Conservation (phyloP, 225 moss, liverwort and hornwort species). For the Bryoerythrophyllum caledonicum region DNA sequence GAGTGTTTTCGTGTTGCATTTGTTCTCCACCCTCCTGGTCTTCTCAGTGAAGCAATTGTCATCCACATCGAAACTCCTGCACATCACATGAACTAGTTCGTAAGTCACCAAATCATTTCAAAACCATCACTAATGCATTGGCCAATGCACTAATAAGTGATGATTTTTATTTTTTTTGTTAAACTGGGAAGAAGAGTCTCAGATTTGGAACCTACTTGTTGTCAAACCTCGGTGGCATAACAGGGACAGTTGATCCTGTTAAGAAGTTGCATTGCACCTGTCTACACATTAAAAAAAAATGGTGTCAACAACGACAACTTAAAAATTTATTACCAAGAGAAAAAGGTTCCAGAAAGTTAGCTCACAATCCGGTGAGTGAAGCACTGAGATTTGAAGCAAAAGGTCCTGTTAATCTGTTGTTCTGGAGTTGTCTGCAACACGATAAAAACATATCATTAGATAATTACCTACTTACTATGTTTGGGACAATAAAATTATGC, state of each 20-base stretch:
- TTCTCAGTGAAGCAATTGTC: slow-evolving; percentile 37
- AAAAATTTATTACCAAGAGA: too few relatives aligned
- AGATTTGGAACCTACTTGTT: slow-evolving; percentile 18
- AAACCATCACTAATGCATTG: too few relatives aligned
- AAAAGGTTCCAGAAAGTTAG: background rate
- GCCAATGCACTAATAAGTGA: too few relatives aligned
- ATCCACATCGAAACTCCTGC: slow-evolving; percentile 30
- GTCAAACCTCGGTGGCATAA: background rate
- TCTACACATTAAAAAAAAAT: slow-evolving; percentile 11
- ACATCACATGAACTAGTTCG: background rate
- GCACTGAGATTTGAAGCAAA: slow-evolving; percentile 12
- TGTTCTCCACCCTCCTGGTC: slow-evolving; percentile 23
- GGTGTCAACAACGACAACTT: background rate
- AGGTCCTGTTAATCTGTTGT: slow-evolving; percentile 28
- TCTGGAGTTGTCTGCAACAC: slow-evolving; percentile 34
- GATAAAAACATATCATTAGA: background rate
- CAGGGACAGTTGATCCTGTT: slow-evolving; percentile 17
- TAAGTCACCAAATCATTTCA: background rate
- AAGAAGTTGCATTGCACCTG: slow-evolving; percentile 33
- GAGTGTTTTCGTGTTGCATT: slow-evolving; percentile 13
- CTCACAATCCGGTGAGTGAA: slow-evolving; percentile 19
- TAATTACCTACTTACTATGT: background rate
- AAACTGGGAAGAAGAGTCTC: background rate
- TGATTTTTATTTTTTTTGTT: too few relatives aligned
- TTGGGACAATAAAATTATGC: background rate